Base-by-base conservation (phyloP, 139 green algal species). In the Spirogloea muscicola region DNA sequence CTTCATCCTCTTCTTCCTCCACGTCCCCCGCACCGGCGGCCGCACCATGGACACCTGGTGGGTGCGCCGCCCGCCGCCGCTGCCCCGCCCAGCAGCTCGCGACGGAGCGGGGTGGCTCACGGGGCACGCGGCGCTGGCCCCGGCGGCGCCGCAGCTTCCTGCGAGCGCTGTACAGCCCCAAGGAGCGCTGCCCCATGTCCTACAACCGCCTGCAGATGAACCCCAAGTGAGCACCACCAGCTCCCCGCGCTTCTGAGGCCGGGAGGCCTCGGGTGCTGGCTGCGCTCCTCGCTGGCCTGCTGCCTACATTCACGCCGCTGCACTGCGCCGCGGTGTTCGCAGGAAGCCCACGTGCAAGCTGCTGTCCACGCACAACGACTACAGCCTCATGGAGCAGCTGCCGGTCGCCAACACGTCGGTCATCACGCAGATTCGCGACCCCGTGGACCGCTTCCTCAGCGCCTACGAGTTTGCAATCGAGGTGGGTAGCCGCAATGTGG, bases 1-100 rank as follows among this genome's bases (percentile, higher is more conserved):
- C n/a, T n/a, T n/a, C n/a, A n/a, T 95, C 51, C 63, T 96, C 2
- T 98, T 93, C 77, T 97, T 97, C 84, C 68, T 98, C 48, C 93
- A 98, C 76, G 85, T 97, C 13, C 93, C 93, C 0, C 79, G 93
- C 13, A 96, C 93, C 40, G 93, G 91, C 21, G 93, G 93, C 27
- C 86, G 93, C 25, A 96, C 90, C 3, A n/a, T n/a, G n/a, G n/a
- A n/a, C n/a, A n/a, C n/a, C n/a, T n/a, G n/a, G n/a, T n/a, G n/a
- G n/a, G n/a, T n/a, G n/a, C n/a, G n/a, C n/a, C n/a, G n/a, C n/a
- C n/a, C n/a, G n/a, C n/a, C n/a, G n/a, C n/a, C n/a, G n/a, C n/a
- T n/a, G n/a, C n/a, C n/a, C n/a, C n/a, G n/a, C n/a, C n/a, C n/a
- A n/a, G n/a, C n/a, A n/a, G n/a, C n/a, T n/a, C n/a, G n/a, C n/a